phyloP scores from a whole-genome alignment of 257 asterid genomes.

The Solanum lycopersicoides region DNA sequence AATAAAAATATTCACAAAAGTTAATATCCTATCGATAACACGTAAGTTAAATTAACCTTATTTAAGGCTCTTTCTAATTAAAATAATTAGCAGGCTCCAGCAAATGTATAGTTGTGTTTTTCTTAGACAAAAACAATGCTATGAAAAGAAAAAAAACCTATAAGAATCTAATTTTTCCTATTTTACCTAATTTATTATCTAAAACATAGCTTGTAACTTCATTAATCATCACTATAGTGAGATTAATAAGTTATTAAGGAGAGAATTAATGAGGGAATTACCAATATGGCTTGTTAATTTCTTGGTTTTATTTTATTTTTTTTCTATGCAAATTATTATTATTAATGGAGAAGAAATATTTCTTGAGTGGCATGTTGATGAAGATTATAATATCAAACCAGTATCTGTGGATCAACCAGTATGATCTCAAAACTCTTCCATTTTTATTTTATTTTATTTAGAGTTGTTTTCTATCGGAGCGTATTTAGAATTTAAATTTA shows the following conservation, averaged over 20 bases:
- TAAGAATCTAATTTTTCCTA: neutral
- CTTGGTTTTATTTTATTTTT: neutral
- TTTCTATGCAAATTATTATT: neutral
- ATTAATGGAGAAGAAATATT: conserved; percentile 27
- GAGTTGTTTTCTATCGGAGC: neutral
- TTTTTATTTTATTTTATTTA: no score
- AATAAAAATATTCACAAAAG: neutral
- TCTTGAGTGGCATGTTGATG: conserved; percentile 45
- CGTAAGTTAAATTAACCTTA: neutral
- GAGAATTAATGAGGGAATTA: neutral
- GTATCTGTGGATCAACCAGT: conserved; percentile 40
- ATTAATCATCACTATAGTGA: neutral
- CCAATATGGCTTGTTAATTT: neutral
- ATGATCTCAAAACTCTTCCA: neutral
- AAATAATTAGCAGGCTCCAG: neutral
- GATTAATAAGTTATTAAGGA: neutral
- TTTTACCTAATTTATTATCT: neutral
- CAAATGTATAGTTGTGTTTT: neutral
- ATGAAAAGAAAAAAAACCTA: neutral
- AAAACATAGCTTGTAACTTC: neutral
- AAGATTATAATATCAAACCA: conserved; percentile 25
- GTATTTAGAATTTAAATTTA: neutral
- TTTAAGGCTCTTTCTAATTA: neutral
- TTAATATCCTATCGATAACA: neutral
- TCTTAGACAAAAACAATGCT: neutral